Base-by-base conservation (phyloP, 2,329 filamentous ascomycete genomes). In the Pyricularia grisea region DNA sequence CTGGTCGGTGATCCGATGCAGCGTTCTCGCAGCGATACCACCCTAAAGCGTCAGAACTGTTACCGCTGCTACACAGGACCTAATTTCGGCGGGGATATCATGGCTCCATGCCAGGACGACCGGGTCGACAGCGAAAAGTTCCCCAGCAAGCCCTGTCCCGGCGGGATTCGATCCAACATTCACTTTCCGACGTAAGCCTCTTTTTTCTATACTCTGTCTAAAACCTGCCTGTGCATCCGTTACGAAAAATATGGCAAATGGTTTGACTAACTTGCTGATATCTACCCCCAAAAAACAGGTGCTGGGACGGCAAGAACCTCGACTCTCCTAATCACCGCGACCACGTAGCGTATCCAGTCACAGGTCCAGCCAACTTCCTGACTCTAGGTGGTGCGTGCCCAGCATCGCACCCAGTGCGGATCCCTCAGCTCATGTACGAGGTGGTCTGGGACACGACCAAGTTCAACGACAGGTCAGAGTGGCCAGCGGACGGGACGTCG, bases 241-340 rank as follows among this genome's bases (percentile, higher is more conserved):
- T 79, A 72, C 72, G 88, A 30, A 70, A 86, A 86, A 12, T 4
- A n/a, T 28, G 1, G 86, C 88, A 71, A 78, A 79, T 67, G 82
- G 86, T 73, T 90, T 88, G 76, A 75, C 75, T 23, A 80, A 88
- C 71, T 87, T 68, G 72, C 87, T 7, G 42, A 50, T n/a, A n/a
- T 3, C 36, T 6, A 20, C 17, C 36, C 20, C 20, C 42, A 72
- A n/a, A 72, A 66, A 81, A 79, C 17, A 82, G 81, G 31, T 83
- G 82, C 77, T 84, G 82, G 82, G 81, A 84, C 70, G 82, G 82
- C 69, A 78, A 78, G 70, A 83, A 82, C 72, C 78, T 83, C 55
- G 82, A 84, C 74, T 79, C 76, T 27, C 81, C 81, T 11, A 81
- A 83, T 74, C 82, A 84, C 75, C 78, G 81, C 68, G 75, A 76